A percentile compares a stretch with the other conserved stretches of the same genome.
Evolutionary conservation across 202 grass and related monocot species (phyloP).

Genomic region (Zizania palustris): DNA sequence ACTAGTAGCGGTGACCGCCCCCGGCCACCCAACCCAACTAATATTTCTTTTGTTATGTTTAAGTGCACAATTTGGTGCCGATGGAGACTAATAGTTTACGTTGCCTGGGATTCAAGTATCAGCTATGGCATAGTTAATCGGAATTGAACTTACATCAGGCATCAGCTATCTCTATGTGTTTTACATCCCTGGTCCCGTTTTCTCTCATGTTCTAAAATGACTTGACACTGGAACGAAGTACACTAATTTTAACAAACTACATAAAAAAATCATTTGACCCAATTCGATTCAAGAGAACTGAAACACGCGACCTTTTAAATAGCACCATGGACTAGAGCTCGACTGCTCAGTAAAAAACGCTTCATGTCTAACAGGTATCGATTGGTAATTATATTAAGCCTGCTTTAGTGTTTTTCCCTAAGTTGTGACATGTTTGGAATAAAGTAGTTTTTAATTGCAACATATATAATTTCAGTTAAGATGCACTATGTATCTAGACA

Average conservation of each 20-base stretch:
- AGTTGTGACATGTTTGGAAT: not conserved
- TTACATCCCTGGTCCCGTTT: too few relatives aligned
- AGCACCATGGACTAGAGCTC: not conserved
- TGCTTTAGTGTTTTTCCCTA: not conserved
- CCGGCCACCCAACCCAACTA: too few relatives aligned
- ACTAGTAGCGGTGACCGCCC: not conserved
- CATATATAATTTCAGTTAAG: not conserved
- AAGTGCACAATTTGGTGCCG: not conserved
- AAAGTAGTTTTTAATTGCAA: not conserved
- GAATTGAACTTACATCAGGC: not conserved
- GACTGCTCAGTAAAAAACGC: not conserved
- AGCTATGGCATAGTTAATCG: not conserved
- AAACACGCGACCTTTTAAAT: not conserved
- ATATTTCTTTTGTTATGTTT: not conserved
- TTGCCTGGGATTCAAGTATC: not conserved
- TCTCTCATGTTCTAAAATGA: too few relatives aligned
- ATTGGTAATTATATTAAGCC: not conserved
- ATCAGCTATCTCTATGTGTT: too few relatives aligned
- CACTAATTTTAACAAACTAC: too few relatives aligned
- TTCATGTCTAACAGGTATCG: not conserved
- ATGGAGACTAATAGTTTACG: not conserved
- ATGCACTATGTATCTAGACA: not conserved
- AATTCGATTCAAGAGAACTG: not conserved
- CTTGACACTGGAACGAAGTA: too few relatives aligned
- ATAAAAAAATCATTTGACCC: not conserved